A percentile compares a stretch with the other conserved stretches of the same genome.
Evolutionary conservation across 805 yeast species (phyloP).

Genomic region (Candida piceae): DNA sequence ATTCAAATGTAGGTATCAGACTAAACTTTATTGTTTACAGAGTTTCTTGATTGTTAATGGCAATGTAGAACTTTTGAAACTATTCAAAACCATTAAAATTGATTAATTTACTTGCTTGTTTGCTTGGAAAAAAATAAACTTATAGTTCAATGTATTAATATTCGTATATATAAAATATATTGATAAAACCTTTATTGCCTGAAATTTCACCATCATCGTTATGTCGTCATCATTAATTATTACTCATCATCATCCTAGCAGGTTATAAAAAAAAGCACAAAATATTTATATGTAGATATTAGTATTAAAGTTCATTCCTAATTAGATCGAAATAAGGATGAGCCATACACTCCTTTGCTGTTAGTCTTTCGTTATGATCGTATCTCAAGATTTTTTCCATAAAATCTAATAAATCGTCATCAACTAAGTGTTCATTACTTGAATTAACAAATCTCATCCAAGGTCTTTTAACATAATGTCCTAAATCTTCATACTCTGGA

Average conservation of each 20-base stretch:
- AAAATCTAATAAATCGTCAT: constrained; percentile 72
- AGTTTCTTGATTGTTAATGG: constrained; percentile 14
- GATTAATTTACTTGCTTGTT: too few relatives aligned
- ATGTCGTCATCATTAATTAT: too few relatives aligned
- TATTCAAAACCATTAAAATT: neutral
- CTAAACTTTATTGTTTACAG: too few relatives aligned
- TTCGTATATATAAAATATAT: too few relatives aligned
- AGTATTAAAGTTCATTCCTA: constrained; percentile 12
- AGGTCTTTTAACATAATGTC: constrained; percentile 72
- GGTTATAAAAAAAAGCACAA: too few relatives aligned
- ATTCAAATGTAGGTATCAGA: too few relatives aligned
- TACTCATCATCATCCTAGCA: neutral
- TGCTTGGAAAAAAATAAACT: too few relatives aligned
- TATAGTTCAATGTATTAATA: too few relatives aligned
- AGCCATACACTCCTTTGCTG: constrained; percentile 83
- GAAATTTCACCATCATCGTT: too few relatives aligned
- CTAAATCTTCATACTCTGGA: constrained; percentile 73
- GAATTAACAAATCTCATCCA: constrained; percentile 76
- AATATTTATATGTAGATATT: too few relatives aligned
- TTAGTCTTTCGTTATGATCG: constrained; percentile 83
- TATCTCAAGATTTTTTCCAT: constrained; percentile 74
- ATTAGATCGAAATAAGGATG: constrained; percentile 45
- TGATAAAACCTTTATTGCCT: too few relatives aligned
- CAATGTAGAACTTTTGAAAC: constrained; percentile 7
- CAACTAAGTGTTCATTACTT: constrained; percentile 62